Evolutionary conservation across 2,329 filamentous ascomycete species (phyloP).

Genomic region (Sclerotinia nivalis): DNA sequence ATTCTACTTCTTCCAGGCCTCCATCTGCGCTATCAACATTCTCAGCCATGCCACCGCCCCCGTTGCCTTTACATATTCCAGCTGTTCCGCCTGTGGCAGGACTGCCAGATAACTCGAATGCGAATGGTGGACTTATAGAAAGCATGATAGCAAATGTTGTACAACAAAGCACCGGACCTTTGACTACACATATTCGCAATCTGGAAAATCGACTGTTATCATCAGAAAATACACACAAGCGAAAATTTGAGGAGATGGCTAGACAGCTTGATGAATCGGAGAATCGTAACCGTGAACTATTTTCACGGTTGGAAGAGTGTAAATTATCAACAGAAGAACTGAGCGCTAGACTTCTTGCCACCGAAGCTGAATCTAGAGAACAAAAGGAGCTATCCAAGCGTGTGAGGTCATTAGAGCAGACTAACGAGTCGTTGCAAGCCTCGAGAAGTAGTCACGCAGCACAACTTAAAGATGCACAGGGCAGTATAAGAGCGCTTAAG

Average conservation of each 20-base stretch:
- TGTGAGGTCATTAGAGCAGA: not conserved
- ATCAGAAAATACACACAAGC: slow-evolving; percentile 7
- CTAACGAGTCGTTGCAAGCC: not conserved
- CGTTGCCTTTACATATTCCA: not conserved
- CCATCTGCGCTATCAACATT: not conserved
- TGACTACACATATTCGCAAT: slow-evolving; percentile 5
- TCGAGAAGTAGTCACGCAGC: not conserved
- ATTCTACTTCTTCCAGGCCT: not conserved
- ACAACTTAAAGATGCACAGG: not conserved
- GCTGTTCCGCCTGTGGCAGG: not conserved
- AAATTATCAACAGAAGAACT: not conserved
- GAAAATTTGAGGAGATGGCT: slow-evolving; percentile 14
- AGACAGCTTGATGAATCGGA: slow-evolving; percentile 5
- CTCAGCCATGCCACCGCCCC: slow-evolving; percentile 8
- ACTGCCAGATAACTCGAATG: not conserved
- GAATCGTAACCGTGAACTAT: not conserved
- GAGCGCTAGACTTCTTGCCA: slow-evolving; percentile 11
- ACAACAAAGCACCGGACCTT: not conserved
- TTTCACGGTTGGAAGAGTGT: not conserved
- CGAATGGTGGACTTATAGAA: slow-evolving; percentile 18
- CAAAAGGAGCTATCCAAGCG: not conserved
- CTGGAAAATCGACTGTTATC: not conserved
- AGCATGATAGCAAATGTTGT: slow-evolving; percentile 16
- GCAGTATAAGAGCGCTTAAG: slow-evolving; percentile 3
- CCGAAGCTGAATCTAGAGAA: not conserved